A percentile compares a stretch with the other conserved stretches of the same genome.
These are phyloP conservation scores for thale cress (Arabidopsis thaliana) DNA, from an alignment of 345 rosid species.

Conservation along the genomic window DNA sequence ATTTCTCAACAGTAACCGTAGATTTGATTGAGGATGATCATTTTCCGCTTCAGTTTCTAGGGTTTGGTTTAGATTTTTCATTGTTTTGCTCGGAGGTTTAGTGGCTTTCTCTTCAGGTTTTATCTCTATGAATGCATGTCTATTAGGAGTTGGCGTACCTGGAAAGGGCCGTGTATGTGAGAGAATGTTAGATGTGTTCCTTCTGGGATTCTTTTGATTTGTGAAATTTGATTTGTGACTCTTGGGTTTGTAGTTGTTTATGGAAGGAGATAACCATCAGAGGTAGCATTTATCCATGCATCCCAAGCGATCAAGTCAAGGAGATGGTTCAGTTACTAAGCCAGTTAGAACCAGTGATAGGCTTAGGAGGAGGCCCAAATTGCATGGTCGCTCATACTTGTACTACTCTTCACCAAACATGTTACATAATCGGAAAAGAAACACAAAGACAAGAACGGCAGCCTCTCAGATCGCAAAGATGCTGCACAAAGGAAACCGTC, in stretches of 20 bases:
- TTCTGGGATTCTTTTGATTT: constrained; percentile 23
- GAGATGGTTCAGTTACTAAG: constrained; percentile 80
- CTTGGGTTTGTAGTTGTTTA: constrained; percentile 52
- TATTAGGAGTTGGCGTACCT: neutral
- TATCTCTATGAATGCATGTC: constrained; percentile 34
- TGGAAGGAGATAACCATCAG: constrained; percentile 53
- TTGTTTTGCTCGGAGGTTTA: constrained; percentile 37
- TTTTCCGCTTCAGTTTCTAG: constrained; percentile 36
- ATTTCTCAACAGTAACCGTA: neutral
- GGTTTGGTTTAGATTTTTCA: constrained; percentile 29
- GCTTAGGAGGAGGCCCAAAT: constrained; percentile 88
- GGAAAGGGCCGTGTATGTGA: neutral
- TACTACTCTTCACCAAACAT: constrained; percentile 65
- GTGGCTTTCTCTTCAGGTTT: constrained; percentile 28
- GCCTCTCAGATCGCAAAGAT: constrained; percentile 94
- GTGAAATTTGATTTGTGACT: constrained; percentile 25
- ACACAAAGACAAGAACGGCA: constrained; percentile 85
- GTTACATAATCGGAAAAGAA: constrained; percentile 68
- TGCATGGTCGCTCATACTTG: constrained; percentile 60
- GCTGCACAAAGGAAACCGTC: constrained; percentile 67
- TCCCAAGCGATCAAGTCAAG: constrained; percentile 80
- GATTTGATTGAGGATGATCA: constrained; percentile 30
- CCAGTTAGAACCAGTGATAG: constrained; percentile 95
- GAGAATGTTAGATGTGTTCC: constrained; percentile 6
- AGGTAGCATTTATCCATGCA: constrained; percentile 72